Conservation (phyloP, 139 green algal genomes). For the Picochlorum sp. region DNA sequence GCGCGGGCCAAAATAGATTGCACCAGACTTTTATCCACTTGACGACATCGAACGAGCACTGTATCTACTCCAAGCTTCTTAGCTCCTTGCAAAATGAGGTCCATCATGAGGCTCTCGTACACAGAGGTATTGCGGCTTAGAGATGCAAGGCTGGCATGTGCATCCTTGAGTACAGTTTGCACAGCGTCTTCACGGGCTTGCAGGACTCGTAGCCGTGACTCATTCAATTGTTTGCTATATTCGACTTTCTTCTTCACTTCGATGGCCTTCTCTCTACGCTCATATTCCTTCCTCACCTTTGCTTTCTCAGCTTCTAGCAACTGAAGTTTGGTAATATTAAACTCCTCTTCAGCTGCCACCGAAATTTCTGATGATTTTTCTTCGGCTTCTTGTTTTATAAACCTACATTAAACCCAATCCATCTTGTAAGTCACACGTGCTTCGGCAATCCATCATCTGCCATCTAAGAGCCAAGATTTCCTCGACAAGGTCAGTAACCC, state of each 20-base stretch:
- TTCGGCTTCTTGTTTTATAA: constrained; percentile 97
- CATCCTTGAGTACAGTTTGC: constrained; percentile 43
- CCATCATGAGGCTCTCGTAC: constrained; percentile 77
- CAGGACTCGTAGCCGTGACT: constrained; percentile 83
- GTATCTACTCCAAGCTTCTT: constrained; percentile 59
- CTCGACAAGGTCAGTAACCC: background rate
- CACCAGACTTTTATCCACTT: constrained; percentile 59
- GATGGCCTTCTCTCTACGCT: constrained; percentile 80
- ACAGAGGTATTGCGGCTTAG: constrained; percentile 44
- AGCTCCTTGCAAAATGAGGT: constrained; percentile 75
- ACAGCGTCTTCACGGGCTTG: constrained; percentile 77
- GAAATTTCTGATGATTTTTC: constrained; percentile 96
- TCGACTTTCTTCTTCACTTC: constrained; percentile 99
- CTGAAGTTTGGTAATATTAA: constrained; percentile 97
- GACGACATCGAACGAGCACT: constrained; percentile 49
- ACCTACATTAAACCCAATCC: constrained; percentile 21
- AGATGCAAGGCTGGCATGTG: constrained; percentile 42
- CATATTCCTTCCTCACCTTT: constrained; percentile 90
- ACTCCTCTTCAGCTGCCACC: constrained; percentile 94
- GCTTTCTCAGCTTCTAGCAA: constrained; percentile 94
- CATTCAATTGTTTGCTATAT: constrained; percentile 94
- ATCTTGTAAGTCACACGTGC: background rate
- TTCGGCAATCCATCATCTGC: too few relatives aligned
- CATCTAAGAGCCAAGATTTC: too few relatives aligned
- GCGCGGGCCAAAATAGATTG: constrained; percentile 34